Evolutionary conservation across 306 rosid species (phyloP).

Genomic region (Ormosia semicastrata): DNA sequence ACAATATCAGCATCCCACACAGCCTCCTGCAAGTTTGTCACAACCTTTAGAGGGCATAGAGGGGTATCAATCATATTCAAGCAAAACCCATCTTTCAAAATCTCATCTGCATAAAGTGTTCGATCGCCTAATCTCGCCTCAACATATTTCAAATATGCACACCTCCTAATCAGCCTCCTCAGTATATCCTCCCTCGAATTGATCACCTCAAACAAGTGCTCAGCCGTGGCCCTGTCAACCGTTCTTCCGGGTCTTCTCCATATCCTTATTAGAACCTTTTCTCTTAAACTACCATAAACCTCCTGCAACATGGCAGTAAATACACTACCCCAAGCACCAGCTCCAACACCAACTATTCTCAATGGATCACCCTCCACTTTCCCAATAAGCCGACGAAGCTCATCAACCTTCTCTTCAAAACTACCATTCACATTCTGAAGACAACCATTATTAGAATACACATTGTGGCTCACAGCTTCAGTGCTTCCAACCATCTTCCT

Average conservation of each 20-base stretch:
- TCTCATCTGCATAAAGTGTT: constrained; percentile 58
- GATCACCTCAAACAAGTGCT: constrained; percentile 65
- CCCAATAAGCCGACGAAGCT: constrained; percentile 48
- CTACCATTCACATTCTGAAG: constrained; percentile 24
- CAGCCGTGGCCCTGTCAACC: constrained; percentile 61
- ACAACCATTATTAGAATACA: neutral
- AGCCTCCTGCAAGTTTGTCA: too few relatives aligned
- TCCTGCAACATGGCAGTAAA: constrained; percentile 64
- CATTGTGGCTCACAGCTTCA: constrained; percentile 12
- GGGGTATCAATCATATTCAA: too few relatives aligned
- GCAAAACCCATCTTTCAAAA: constrained; percentile 30
- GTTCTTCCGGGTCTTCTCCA: constrained; percentile 64
- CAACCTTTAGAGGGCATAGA: too few relatives aligned
- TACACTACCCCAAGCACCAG: constrained; percentile 81
- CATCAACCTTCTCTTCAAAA: constrained; percentile 63
- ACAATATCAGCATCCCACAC: constrained; percentile 51
- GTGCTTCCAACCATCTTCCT: constrained; percentile 40
- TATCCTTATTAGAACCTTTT: constrained; percentile 52
- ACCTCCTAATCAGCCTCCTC: constrained; percentile 64
- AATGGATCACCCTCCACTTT: constrained; percentile 62
- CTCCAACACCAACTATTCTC: constrained; percentile 66
- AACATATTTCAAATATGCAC: constrained; percentile 65
- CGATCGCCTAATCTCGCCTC: constrained; percentile 69
- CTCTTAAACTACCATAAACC: constrained; percentile 55
- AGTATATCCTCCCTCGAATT: constrained; percentile 68